Conservation (phyloP, 2,329 filamentous ascomycete species). For the Sporothrix globosa region DNA sequence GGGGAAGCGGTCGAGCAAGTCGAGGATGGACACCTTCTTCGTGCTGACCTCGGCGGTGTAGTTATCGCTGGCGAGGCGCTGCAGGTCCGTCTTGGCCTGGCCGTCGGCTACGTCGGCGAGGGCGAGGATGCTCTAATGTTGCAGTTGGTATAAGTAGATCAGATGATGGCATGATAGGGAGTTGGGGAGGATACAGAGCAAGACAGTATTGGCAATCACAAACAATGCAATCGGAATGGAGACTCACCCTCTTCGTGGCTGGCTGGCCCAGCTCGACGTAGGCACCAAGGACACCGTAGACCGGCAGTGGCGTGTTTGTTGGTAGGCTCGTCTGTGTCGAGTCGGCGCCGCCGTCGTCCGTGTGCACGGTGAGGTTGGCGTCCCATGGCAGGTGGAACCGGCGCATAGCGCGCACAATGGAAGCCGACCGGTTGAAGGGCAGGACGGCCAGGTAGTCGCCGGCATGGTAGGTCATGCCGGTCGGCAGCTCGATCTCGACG, state of each 20-base stretch:
- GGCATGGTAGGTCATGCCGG: conserved; percentile 65
- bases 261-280: conserved; percentile 74
- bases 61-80: conserved; percentile 48
- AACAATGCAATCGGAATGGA: neutral
- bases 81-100: conserved; percentile 44
- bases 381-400: conserved; percentile 71
- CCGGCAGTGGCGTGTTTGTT: conserved; percentile 59
- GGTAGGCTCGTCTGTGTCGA: conserved; percentile 48
- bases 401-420: conserved; percentile 64
- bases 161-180: neutral
- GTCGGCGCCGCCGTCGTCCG: conserved; percentile 59
- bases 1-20: conserved; percentile 63
- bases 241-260: conserved; percentile 50
- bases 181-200: no score
- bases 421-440: conserved; percentile 67
- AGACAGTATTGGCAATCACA: neutral
- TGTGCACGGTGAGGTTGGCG: conserved; percentile 62
- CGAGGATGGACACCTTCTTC: conserved; percentile 56
- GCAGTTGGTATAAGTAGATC: conserved; percentile 36
- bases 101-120: conserved; percentile 41
- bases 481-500: conserved; percentile 68
- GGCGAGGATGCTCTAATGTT: conserved; percentile 47
- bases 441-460: conserved; percentile 77
- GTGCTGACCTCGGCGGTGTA: conserved; percentile 11
- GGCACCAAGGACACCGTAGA: conserved; percentile 64